Evolutionary conservation across 1,284 basidiomycete genomes (phyloP).

Genomic region (Pseudozyma pruni): DNA sequence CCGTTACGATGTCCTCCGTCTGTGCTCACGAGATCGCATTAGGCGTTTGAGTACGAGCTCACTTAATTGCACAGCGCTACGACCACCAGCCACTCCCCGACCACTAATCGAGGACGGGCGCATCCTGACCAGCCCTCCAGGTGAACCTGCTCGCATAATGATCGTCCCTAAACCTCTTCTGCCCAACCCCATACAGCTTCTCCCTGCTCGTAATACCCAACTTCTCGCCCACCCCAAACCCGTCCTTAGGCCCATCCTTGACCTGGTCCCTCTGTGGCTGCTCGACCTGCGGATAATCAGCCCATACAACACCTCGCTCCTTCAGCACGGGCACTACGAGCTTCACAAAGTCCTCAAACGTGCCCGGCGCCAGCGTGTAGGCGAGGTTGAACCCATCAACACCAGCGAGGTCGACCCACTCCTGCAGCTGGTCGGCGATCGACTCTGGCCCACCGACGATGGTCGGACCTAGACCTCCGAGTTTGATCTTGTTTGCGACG

Average conservation of each 20-base stretch:
- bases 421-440: slow-evolving; percentile 57
- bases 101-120: slow-evolving; percentile 35
- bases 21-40: too few relatives aligned
- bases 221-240: slow-evolving; percentile 49
- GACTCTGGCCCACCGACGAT: slow-evolving; percentile 44
- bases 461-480: slow-evolving; percentile 63
- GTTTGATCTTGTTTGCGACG: slow-evolving; percentile 60
- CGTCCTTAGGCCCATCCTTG: slow-evolving; percentile 16
- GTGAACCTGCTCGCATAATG: slow-evolving; percentile 59
- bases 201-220: slow-evolving; percentile 58
- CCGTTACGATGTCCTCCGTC: too few relatives aligned
- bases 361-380: slow-evolving; percentile 55
- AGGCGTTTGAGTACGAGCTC: too few relatives aligned
- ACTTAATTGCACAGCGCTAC: too few relatives aligned
- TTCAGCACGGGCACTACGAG: slow-evolving; percentile 60
- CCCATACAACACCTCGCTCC: slow-evolving; percentile 59
- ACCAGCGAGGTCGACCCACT: slow-evolving; percentile 54
- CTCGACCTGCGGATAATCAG: slow-evolving; percentile 49
- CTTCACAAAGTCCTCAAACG: slow-evolving; percentile 56
- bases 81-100: too few relatives aligned
- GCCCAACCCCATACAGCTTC: slow-evolving; percentile 60
- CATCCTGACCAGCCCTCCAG: slow-evolving; percentile 59
- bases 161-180: slow-evolving; percentile 53
- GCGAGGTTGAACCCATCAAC: slow-evolving; percentile 64
- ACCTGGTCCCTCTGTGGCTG: slow-evolving; percentile 9